Evolutionary conservation across 1,139 yeast species (phyloP), one percentile per base, ranked within the genome.

Genomic region (Magnusiomyces magnusii): DNA sequence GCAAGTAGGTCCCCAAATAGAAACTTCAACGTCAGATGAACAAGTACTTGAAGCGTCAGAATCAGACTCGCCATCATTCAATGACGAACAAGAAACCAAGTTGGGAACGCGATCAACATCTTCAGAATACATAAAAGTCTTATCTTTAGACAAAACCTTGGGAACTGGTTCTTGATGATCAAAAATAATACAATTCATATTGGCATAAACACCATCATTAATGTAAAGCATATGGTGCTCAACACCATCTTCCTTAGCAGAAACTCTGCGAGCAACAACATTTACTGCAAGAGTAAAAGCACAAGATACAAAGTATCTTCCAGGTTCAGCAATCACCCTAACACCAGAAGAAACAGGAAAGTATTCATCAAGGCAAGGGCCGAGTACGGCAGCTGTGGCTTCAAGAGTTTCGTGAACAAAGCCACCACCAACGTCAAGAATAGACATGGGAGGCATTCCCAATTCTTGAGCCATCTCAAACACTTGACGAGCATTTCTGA

Each of bases 1-100:
- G 75, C 99, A 93, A 25, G 98, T 93, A 55, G 98, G 99, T 9
- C 99, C 99, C 98, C 98, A 93, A 61, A 93, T 80, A 24, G 96
- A 69, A 78, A 89, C 66, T 58, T 72, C 73, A n/a, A n/a, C n/a
- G n/a, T n/a, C n/a, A n/a, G n/a, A n/a, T n/a, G n/a, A n/a, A n/a
- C n/a, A n/a, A n/a, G n/a, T n/a, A n/a, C n/a, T n/a, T n/a, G n/a
- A n/a, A 23, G n/a, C 19, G 19, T 50, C 54, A 28, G 34, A 27
- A 41, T 61, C 62, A 7, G 60, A 60, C 7, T 21, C 27, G 17
- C 24, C 9, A 27, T 58, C 47, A 55, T 60, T 10, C 3, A 9
- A 58, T 42, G n/a, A 60, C n/a, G n/a, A n/a, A n/a, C n/a, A n/a
- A 41, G 60, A 53, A 24, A 31, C 53, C 0, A 67, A 62, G 1